Percentiles rank a stretch among this genome's conserved stretches.
Evolutionary conservation across 345 rosid species (phyloP).

Genomic region (Pistacia vera): DNA sequence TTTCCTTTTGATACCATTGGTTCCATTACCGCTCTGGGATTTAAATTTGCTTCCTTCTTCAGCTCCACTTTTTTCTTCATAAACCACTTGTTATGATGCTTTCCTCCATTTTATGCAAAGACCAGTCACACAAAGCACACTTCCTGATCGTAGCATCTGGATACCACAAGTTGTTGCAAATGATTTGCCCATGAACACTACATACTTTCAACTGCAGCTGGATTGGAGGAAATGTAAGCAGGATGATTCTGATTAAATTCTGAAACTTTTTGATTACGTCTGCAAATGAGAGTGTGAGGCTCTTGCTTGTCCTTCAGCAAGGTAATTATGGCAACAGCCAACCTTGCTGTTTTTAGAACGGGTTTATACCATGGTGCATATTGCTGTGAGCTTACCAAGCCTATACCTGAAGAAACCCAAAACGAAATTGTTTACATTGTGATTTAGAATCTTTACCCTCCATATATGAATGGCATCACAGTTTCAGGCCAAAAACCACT

Average conservation of each 20-base stretch:
- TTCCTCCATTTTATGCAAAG: slow-evolving; percentile 69
- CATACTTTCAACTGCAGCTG: slow-evolving; percentile 55
- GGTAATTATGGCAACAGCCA: slow-evolving; percentile 60
- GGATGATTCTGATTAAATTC: slow-evolving; percentile 40
- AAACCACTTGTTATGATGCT: slow-evolving; percentile 72
- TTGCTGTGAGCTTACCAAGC: slow-evolving; percentile 75
- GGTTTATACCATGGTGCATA: slow-evolving; percentile 75
- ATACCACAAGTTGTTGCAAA: slow-evolving; percentile 65
- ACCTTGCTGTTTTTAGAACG: slow-evolving; percentile 63
- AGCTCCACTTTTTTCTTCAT: slow-evolving; percentile 51
- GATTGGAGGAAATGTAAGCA: slow-evolving; percentile 66
- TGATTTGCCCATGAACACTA: slow-evolving; percentile 84
- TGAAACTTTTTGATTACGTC: slow-evolving; percentile 56
- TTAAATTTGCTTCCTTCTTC: slow-evolving; percentile 48
- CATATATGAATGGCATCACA: neutral
- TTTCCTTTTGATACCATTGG: slow-evolving; percentile 49
- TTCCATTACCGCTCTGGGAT: slow-evolving; percentile 61
- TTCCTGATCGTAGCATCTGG: slow-evolving; percentile 48
- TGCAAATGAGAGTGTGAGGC: slow-evolving; percentile 59
- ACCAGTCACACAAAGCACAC: slow-evolving; percentile 59
- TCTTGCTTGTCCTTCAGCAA: slow-evolving; percentile 60
- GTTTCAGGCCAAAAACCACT: neutral
- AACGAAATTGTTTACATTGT: neutral
- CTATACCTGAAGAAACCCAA: slow-evolving; percentile 57
- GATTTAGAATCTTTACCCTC: neutral